Evolutionary conservation across 495 filamentous ascomycete species (phyloP).

Genomic region (Penicillium nucicola): DNA sequence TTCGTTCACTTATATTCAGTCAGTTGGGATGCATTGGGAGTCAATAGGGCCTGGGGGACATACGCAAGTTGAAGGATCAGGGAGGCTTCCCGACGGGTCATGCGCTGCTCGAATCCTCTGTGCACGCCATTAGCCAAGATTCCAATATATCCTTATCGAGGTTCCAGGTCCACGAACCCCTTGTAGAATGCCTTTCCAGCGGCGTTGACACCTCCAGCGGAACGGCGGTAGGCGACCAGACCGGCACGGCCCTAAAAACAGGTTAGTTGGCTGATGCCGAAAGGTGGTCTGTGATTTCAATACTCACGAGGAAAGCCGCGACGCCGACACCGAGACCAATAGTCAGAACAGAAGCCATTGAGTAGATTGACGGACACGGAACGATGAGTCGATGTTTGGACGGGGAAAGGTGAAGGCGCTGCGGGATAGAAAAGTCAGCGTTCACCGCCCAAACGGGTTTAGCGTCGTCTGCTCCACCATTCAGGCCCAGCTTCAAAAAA

Average conservation of each 20-base stretch:
- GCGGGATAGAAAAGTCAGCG: slow-evolving; percentile 32
- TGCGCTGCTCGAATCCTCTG: slow-evolving; percentile 84
- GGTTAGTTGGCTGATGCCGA: slow-evolving; percentile 9
- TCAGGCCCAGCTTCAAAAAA: slow-evolving; percentile 30
- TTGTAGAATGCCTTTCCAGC: slow-evolving; percentile 93
- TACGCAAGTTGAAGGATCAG: slow-evolving; percentile 91
- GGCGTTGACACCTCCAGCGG: slow-evolving; percentile 68
- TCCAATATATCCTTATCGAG: background rate
- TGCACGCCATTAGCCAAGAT: slow-evolving; percentile 9
- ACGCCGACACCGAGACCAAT: slow-evolving; percentile 77
- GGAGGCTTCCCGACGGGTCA: slow-evolving; percentile 87
- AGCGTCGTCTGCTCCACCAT: slow-evolving; percentile 27
- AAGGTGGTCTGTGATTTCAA: background rate
- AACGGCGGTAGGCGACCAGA: slow-evolving; percentile 80
- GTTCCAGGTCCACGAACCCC: slow-evolving; percentile 45
- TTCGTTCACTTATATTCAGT: slow-evolving; percentile 63
- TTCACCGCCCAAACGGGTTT: slow-evolving; percentile 22
- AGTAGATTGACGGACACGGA: slow-evolving; percentile 8
- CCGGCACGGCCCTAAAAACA: slow-evolving; percentile 77
- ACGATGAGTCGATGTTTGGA: slow-evolving; percentile 3
- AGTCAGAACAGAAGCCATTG: slow-evolving; percentile 72
- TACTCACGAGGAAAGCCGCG: slow-evolving; percentile 71
- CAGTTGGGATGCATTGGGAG: slow-evolving; percentile 7
- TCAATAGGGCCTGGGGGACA: slow-evolving; percentile 19
- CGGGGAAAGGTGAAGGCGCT: slow-evolving; percentile 5